Percentiles rank a stretch among this genome's conserved stretches.
Conservation (phyloP, 441 rosid genomes). For the Arabidopsis lyrata region DNA sequence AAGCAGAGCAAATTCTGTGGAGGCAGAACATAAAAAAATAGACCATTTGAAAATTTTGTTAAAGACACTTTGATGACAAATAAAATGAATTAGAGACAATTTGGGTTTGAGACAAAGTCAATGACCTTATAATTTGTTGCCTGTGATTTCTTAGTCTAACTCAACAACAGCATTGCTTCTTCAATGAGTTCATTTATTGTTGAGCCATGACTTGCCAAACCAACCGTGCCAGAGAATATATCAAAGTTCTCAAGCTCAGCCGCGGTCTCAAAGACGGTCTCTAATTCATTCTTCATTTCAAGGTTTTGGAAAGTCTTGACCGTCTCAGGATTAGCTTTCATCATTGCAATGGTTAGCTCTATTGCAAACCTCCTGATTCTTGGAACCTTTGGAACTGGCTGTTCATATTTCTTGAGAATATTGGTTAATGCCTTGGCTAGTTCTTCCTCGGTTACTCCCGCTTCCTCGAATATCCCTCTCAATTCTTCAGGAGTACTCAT, state of each 20-base stretch:
- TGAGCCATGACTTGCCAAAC: constrained; percentile 75
- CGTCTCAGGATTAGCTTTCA: constrained; percentile 55
- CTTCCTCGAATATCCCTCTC: constrained; percentile 50
- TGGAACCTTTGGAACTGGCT: constrained; percentile 80
- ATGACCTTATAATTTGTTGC: not conserved
- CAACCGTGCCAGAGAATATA: constrained; percentile 84
- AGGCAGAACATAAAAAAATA: not conserved
- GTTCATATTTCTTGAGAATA: constrained; percentile 59
- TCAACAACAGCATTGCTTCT: constrained; percentile 62
- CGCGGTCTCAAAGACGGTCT: constrained; percentile 73
- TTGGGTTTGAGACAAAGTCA: not conserved
- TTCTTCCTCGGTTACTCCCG: constrained; percentile 55
- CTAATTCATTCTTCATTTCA: constrained; percentile 68
- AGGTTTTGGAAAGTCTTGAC: constrained; percentile 47
- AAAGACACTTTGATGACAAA: constrained; percentile 4
- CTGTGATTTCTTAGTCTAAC: constrained; percentile 14
- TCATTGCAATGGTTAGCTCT: constrained; percentile 88
- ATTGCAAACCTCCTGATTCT: constrained; percentile 83
- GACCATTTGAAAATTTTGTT: not conserved
- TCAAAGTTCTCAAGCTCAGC: constrained; percentile 87
- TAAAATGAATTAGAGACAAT: not conserved
- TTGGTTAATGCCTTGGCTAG: constrained; percentile 56
- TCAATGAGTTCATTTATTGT: constrained; percentile 75
- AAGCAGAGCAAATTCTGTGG: constrained; percentile 1
- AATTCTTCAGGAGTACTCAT: constrained; percentile 58